Percentiles rank a stretch among this genome's conserved stretches.
Conservation (phyloP, 345 rosid genomes). For the Hibiscus mutabilis region DNA sequence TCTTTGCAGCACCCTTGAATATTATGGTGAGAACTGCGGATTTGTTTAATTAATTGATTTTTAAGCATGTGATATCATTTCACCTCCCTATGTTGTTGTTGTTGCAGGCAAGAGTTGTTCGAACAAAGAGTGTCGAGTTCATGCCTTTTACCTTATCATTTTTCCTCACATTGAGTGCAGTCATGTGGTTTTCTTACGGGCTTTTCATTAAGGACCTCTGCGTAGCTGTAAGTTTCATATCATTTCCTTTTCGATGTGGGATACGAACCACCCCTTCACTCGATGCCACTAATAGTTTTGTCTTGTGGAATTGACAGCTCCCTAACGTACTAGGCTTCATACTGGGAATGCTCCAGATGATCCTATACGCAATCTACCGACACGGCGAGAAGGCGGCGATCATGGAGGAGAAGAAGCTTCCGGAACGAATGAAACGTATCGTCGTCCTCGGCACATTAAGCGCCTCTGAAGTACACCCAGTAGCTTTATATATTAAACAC, state of each 20-base stretch:
- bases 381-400: conserved; percentile 21
- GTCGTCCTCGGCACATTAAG: conserved; percentile 18
- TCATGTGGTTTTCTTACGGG: conserved; percentile 79
- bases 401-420: conserved; percentile 23
- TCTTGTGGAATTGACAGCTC: conserved; percentile 28
- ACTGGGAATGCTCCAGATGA: conserved; percentile 71
- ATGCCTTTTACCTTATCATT: conserved; percentile 87
- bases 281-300: background rate
- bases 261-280: background rate
- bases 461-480: conserved; percentile 25
- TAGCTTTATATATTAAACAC: conserved; percentile 14
- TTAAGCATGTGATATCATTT: background rate
- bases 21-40: conserved; percentile 39
- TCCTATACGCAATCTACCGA: conserved; percentile 49
- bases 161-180: conserved; percentile 72
- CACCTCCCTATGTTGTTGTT: too few relatives aligned
- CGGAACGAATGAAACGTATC: conserved; percentile 23
- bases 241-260: background rate
- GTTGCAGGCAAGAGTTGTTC: conserved; percentile 30
- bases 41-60: background rate
- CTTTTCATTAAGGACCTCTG: conserved; percentile 47
- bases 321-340: conserved; percentile 72
- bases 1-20: conserved; percentile 80
- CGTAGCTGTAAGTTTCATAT: conserved; percentile 51
- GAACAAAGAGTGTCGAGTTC: conserved; percentile 79